These are phyloP conservation scores for Sugiyamaella valdiviana DNA, from an alignment of 805 yeast genomes.

Conservation along the genomic window DNA sequence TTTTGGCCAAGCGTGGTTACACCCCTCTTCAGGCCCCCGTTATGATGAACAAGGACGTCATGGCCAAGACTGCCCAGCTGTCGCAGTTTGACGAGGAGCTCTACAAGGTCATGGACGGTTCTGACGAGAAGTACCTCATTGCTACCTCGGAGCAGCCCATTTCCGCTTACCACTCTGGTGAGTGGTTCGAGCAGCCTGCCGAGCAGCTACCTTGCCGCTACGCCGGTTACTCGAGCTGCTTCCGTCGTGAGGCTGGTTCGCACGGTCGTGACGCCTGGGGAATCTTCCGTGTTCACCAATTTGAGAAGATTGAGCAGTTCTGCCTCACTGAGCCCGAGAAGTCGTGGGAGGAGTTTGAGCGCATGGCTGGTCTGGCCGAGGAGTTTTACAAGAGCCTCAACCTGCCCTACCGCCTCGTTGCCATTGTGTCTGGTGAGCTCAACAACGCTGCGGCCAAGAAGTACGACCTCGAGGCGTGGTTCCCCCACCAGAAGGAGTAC, in stretches of 20 bases:
- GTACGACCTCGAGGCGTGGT: slow-evolving; percentile 99
- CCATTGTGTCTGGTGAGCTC: slow-evolving; percentile 96
- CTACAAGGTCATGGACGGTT: slow-evolving; percentile 94
- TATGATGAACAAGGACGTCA: slow-evolving; percentile 98
- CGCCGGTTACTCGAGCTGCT: slow-evolving; percentile 97
- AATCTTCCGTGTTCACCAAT: slow-evolving; percentile 96
- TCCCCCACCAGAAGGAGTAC: slow-evolving; percentile 98
- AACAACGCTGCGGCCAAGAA: slow-evolving; percentile 99
- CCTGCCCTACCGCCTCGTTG: slow-evolving; percentile 94
- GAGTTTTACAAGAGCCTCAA: slow-evolving; percentile 88
- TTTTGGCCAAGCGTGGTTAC: slow-evolving; percentile 73
- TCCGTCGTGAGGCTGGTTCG: slow-evolving; percentile 99
- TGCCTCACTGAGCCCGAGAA: slow-evolving; percentile 94
- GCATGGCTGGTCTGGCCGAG: slow-evolving; percentile 87
- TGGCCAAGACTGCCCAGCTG: slow-evolving; percentile 99
- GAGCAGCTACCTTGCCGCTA: slow-evolving; percentile 95
- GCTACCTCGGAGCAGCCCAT: slow-evolving; percentile 99
- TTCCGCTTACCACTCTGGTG: slow-evolving; percentile 93
- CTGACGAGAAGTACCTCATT: slow-evolving; percentile 94
- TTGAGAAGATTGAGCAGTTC: slow-evolving; percentile 97
- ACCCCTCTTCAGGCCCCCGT: slow-evolving; percentile 96
- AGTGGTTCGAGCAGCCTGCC: slow-evolving; percentile 96
- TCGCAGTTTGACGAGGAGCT: slow-evolving; percentile 97
- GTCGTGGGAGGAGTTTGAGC: slow-evolving; percentile 95
- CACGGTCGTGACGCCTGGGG: slow-evolving; percentile 99